Evolutionary conservation across 257 asterid genomes (phyloP), one percentile per base, ranked within the genome.

Genomic region (Eucommia ulmoides): DNA sequence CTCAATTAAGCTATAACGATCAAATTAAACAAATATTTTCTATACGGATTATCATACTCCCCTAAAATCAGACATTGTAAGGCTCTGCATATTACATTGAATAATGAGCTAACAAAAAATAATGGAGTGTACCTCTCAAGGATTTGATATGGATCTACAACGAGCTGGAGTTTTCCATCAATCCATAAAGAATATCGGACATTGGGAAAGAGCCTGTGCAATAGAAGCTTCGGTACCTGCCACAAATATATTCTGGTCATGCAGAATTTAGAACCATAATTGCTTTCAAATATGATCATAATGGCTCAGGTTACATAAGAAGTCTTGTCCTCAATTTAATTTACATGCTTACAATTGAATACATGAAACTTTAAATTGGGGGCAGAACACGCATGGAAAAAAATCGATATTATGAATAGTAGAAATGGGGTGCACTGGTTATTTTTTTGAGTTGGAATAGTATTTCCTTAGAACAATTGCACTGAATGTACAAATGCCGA

Each of bases 111-210:
- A 57, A 54, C 41, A 29, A 20, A 41, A 23, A 51, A 49, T 35
- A 54, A 59, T 51, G 50, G 20, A 58, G 25, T 33, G 52, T 79
- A 79, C 98, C 96, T 80, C 73, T 91, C 98, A 49, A 91, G 95
- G 65, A 85, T 61, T 69, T 79, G 98, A 78, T 81, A 86, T 26
- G 99, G 99, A 65, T 91, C 97, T 65, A 71, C 87, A 56, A 83
- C 78, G 20, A 91, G 99, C 75, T 76, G 79, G 56, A 91, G 97
- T 74, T 91, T 91, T 53, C 92, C 97, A 64, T 91, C 99, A 58
- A 91, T 77, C 99, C 99, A 91, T 60, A 91, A 66, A 51, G 99
- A 91, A 71, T 61, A 86, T 38, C 96, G 79, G 45, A 82, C 70
- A 49, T 83, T 91, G 22, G 96, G 93, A 65, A 91, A 86, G 58